A percentile compares a stretch with the other conserved stretches of the same genome.
phyloP scores from a whole-genome alignment of 148 eudicot genomes.

The Gaultheria prostrata region DNA sequence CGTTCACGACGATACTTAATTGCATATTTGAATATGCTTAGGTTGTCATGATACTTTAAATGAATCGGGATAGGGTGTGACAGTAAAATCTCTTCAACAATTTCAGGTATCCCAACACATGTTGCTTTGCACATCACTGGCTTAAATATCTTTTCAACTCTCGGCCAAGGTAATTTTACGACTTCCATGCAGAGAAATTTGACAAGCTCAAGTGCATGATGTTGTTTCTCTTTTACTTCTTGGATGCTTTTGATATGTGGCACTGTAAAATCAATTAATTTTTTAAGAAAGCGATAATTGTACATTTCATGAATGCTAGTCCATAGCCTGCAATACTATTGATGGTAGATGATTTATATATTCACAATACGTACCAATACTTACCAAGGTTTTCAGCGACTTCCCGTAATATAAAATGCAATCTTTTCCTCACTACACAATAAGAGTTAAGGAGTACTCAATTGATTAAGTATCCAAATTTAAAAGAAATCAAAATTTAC shows the following conservation, averaged over 20 bases:
- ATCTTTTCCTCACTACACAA: not conserved
- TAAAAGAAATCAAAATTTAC: no score
- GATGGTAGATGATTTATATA: not conserved
- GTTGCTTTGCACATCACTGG: not conserved
- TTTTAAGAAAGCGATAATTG: not conserved
- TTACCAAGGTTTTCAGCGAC: not conserved
- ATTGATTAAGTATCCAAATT: no score
- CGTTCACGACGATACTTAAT: not conserved
- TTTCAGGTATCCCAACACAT: not conserved
- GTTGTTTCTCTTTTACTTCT: not conserved
- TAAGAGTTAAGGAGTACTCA: not conserved
- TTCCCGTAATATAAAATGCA: not conserved
- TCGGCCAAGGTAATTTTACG: not conserved
- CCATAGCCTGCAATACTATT: not conserved
- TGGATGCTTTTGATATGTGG: not conserved
- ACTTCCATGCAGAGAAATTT: not conserved
- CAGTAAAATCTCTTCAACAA: not conserved
- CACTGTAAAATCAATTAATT: not conserved
- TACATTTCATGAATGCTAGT: no score
- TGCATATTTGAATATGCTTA: not conserved
- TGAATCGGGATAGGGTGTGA: not conserved
- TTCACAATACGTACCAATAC: not conserved
- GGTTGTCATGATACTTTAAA: accelerated
- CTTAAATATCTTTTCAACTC: not conserved
- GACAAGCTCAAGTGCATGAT: not conserved